Evolutionary conservation across 352 stramenopile species (phyloP).

Genomic region (Phytophthora boehmeriae): DNA sequence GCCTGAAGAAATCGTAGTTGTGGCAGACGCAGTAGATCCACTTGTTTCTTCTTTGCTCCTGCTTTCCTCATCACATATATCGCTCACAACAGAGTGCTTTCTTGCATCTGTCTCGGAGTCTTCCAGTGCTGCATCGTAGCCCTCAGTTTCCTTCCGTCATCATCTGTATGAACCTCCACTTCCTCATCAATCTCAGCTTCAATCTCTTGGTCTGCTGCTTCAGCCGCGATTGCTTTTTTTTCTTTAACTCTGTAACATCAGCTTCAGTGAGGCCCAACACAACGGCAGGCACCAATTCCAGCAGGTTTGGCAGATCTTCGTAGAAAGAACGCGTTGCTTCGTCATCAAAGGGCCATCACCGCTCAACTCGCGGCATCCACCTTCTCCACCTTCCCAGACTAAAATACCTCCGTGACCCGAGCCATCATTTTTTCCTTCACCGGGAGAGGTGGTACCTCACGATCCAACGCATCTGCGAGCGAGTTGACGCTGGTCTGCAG

Average conservation of each 20-base stretch:
- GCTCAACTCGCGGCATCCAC: constrained; percentile 69
- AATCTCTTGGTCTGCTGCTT: constrained; percentile 42
- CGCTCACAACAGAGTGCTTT: constrained; percentile 7
- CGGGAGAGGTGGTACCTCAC: constrained; percentile 71
- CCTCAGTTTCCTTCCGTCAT: constrained; percentile 39
- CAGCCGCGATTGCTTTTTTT: constrained; percentile 56
- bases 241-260: constrained; percentile 86
- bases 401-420: constrained; percentile 49
- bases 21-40: constrained; percentile 2
- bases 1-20: constrained; percentile 6
- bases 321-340: constrained; percentile 97
- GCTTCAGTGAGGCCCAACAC: constrained; percentile 92
- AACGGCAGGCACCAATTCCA: constrained; percentile 94
- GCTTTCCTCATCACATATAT: constrained; percentile 28
- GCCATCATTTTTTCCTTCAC: constrained; percentile 68
- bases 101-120: constrained; percentile 21
- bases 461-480: constrained; percentile 79
- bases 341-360: constrained; percentile 94
- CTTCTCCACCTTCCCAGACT: constrained; percentile 76
- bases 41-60: constrained; percentile 24
- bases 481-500: constrained; percentile 84
- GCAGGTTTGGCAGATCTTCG: constrained; percentile 95
- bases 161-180: constrained; percentile 41
- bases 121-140: constrained; percentile 18
- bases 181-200: constrained; percentile 48